Conservation (phyloP, 495 filamentous ascomycete species). For the Aspergillus conjunctus region DNA sequence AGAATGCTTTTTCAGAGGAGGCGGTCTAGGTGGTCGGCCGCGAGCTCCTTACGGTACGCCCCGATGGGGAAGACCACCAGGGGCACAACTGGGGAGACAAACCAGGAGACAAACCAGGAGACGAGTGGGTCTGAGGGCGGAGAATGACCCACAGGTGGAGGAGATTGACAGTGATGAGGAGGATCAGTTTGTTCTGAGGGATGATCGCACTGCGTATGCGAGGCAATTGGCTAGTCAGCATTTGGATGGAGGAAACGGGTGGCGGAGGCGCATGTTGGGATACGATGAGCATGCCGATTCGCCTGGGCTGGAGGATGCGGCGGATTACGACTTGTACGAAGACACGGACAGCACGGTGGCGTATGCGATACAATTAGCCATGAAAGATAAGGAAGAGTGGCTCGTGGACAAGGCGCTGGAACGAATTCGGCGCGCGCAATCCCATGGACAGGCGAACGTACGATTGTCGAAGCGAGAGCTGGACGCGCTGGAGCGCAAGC, state of each 20-base stretch:
- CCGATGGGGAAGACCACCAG: slow-evolving; percentile 98
- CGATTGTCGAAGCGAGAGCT: slow-evolving; percentile 73
- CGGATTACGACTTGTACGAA: slow-evolving; percentile 57
- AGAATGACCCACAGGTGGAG: slow-evolving; percentile 60
- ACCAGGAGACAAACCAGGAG: slow-evolving; percentile 60
- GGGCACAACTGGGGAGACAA: slow-evolving; percentile 67
- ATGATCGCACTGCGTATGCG: slow-evolving; percentile 29
- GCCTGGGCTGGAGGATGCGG: slow-evolving; percentile 52
- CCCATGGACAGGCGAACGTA: slow-evolving; percentile 73
- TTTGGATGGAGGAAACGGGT: slow-evolving; percentile 33
- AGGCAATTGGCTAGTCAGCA: slow-evolving; percentile 30
- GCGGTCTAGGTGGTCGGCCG: slow-evolving; percentile 99
- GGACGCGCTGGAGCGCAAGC: slow-evolving; percentile 72
- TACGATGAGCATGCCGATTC: slow-evolving; percentile 52
- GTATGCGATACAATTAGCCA: slow-evolving; percentile 54
- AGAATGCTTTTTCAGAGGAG: slow-evolving; percentile 99
- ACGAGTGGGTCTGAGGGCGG: slow-evolving; percentile 58
- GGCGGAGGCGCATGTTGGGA: slow-evolving; percentile 47
- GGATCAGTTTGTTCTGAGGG: slow-evolving; percentile 57
- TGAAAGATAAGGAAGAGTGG: slow-evolving; percentile 69
- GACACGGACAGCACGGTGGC: slow-evolving; percentile 52
- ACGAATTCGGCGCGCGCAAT: slow-evolving; percentile 73
- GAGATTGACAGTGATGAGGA: slow-evolving; percentile 71
- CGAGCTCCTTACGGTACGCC: slow-evolving; percentile 95
- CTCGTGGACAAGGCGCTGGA: slow-evolving; percentile 73